Base-by-base conservation (phyloP, 352 stramenopile species). In the Pythium angustatum region DNA sequence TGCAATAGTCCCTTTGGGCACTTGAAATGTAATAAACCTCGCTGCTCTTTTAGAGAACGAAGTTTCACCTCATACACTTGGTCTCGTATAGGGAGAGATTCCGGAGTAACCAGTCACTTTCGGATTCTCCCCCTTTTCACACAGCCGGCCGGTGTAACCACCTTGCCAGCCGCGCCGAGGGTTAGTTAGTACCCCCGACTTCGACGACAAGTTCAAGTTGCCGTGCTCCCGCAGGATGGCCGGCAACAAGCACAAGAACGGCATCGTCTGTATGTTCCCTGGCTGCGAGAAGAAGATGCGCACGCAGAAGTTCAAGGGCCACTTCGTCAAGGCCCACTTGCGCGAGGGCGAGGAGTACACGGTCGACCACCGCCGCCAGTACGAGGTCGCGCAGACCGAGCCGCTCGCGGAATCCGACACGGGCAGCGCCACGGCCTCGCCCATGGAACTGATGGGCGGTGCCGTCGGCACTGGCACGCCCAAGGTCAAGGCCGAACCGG, bases 221-320 rank as follows among this genome's bases (percentile, higher is more conserved):
- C 66, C 30, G 24, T n/a, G n/a, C 38, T 26, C 31, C 8, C 22
- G 33, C 24, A 63, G 17, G 14, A 91, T 93, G 85, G 79, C 83
- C 56, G 83, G 85, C 71, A 94, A 88, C 76, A 94, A 94, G 75
- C 85, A 94, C 83, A 94, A 94, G 80, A 94, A 94, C 54, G 85
- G 85, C 72, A 94, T 91, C 66, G 77, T 92, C 61, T 94, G 85
- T 72, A 80, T 76, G 69, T 94, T 84, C 58, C 85, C 85, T 12
- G 79, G 85, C 26, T 94, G 85, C 68, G 81, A 88, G 55, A 92
- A 90, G 75, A 75, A 81, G 49, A 94, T 94, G 85, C 81, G 85
- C 68, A 94, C 85, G 58, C 85, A 94, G 58, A 94, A 94, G 69
- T 94, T 94, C 64, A 94, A 94, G 66, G 71, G 85, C 69, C 85